phyloP scores from a whole-genome alignment of 202 grass and related monocot genomes.

The Elaeis oleifera region DNA sequence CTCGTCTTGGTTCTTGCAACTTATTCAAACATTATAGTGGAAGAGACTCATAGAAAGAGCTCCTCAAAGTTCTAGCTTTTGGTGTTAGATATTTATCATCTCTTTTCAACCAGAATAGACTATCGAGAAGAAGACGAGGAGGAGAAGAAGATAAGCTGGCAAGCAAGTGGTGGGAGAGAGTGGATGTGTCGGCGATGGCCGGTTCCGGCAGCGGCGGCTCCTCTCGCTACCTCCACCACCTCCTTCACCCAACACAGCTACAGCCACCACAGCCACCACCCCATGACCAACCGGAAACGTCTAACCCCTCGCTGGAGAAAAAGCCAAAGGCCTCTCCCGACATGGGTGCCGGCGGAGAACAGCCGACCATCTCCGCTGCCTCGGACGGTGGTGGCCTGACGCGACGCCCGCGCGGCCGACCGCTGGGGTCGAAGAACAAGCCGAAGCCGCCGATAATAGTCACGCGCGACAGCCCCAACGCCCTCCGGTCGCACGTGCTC shows the following conservation, averaged over 20 bases:
- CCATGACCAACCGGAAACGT: not conserved
- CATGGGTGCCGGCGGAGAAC: not conserved
- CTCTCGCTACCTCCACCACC: not conserved
- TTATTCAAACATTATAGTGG: no score
- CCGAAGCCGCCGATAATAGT: not conserved
- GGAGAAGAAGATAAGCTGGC: not conserved
- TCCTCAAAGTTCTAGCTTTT: no score
- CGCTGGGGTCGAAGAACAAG: conserved; percentile 11
- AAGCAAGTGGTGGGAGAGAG: conserved; percentile 3
- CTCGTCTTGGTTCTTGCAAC: no score
- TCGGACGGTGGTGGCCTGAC: not conserved
- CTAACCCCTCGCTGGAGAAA: not conserved
- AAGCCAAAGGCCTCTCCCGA: not conserved
- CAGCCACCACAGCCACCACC: not conserved
- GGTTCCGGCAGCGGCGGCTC: not conserved
- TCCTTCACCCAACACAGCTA: no score
- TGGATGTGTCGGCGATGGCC: conserved; percentile 4
- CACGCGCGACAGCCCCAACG: conserved; percentile 4
- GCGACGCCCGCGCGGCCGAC: not conserved
- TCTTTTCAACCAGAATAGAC: no score
- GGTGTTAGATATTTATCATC: no score
- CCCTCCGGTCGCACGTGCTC: conserved; percentile 3
- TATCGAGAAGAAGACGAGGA: not conserved
- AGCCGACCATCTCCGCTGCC: not conserved
- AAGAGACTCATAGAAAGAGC: no score